These are phyloP conservation scores for Hypoxylon sp. DNA, from an alignment of 2,329 filamentous ascomycete species.

Conservation along the genomic window DNA sequence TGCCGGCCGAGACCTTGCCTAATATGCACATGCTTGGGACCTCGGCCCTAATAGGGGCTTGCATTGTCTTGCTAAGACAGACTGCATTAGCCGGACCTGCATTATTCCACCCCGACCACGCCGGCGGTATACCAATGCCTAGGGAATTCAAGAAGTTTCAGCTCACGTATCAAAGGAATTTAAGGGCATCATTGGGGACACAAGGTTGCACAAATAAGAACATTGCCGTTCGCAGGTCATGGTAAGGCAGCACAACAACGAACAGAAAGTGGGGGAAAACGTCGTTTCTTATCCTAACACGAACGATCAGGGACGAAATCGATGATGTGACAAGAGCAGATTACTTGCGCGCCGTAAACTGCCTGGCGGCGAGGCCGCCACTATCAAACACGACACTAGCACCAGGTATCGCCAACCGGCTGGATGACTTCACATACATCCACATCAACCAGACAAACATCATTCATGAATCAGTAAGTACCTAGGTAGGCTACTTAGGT, in stretches of 20 bases:
- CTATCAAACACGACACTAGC: constrained; percentile 34
- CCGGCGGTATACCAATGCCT: constrained; percentile 39
- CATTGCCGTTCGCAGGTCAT: constrained; percentile 41
- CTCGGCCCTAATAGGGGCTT: constrained; percentile 17
- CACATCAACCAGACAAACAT: constrained; percentile 48
- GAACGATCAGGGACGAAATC: constrained; percentile 36
- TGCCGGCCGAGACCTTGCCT: neutral
- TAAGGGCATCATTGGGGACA: constrained; percentile 26
- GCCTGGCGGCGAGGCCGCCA: constrained; percentile 40
- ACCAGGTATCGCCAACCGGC: constrained; percentile 37
- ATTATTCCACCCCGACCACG: neutral
- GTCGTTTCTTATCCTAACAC: constrained; percentile 1
- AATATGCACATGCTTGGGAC: constrained; percentile 29
- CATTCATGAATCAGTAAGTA: constrained; percentile 45
- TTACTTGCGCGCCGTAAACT: constrained; percentile 45
- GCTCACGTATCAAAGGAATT: constrained; percentile 41
- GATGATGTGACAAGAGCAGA: constrained; percentile 37
- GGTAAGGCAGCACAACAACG: constrained; percentile 31
- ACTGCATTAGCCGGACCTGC: constrained; percentile 27
- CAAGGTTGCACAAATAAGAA: constrained; percentile 36
- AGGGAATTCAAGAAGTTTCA: constrained; percentile 34
- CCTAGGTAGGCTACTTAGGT: too few species aligned
- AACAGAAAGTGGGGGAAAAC: neutral
- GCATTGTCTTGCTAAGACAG: constrained; percentile 23
- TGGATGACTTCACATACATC: constrained; percentile 47